These are phyloP conservation scores for Monosporascus sp. DNA, from an alignment of 2,329 filamentous ascomycete species.

Conservation along the genomic window DNA sequence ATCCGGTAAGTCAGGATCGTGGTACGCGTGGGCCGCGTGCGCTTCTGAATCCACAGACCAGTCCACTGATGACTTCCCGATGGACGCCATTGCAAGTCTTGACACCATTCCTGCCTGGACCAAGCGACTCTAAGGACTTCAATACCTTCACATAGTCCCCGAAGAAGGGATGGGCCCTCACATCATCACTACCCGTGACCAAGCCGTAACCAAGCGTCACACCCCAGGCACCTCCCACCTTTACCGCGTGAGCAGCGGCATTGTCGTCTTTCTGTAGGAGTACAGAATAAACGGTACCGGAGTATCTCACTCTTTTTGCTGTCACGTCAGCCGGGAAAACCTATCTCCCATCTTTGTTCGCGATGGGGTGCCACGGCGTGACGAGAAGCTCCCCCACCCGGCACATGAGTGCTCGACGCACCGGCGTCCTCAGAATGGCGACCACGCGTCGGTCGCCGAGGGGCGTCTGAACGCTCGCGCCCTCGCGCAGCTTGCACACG, in stretches of 20 bases:
- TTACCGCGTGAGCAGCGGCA: slow-evolving; percentile 45
- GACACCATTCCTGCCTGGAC: too few species aligned
- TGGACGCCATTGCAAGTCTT: too few species aligned
- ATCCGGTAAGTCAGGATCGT: too few species aligned
- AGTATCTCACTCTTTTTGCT: slow-evolving; percentile 33
- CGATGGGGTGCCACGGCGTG: slow-evolving; percentile 58
- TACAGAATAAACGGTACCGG: slow-evolving; percentile 52
- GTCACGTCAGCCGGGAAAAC: slow-evolving; percentile 39
- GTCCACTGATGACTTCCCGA: too few species aligned
- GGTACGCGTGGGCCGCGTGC: too few species aligned
- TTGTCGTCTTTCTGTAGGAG: slow-evolving; percentile 44
- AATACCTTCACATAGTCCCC: slow-evolving; percentile 44
- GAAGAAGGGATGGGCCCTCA: slow-evolving; percentile 50
- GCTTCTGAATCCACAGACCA: too few species aligned
- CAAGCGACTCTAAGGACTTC: slow-evolving; percentile 8
- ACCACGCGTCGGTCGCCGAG: slow-evolving; percentile 42
- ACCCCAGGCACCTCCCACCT: slow-evolving; percentile 43
- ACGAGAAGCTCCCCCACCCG: slow-evolving; percentile 43
- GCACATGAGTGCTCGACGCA: slow-evolving; percentile 37
- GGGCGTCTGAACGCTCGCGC: slow-evolving; percentile 47
- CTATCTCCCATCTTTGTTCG: slow-evolving; percentile 35
- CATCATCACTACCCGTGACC: slow-evolving; percentile 29
- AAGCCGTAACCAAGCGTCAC: slow-evolving; percentile 58
- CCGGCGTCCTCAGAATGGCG: slow-evolving; percentile 46
- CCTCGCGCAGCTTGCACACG: slow-evolving; percentile 40